These are phyloP conservation scores for Phoenix dactylifera DNA, from an alignment of 176 grass and related monocot genomes.

Conservation along the genomic window DNA sequence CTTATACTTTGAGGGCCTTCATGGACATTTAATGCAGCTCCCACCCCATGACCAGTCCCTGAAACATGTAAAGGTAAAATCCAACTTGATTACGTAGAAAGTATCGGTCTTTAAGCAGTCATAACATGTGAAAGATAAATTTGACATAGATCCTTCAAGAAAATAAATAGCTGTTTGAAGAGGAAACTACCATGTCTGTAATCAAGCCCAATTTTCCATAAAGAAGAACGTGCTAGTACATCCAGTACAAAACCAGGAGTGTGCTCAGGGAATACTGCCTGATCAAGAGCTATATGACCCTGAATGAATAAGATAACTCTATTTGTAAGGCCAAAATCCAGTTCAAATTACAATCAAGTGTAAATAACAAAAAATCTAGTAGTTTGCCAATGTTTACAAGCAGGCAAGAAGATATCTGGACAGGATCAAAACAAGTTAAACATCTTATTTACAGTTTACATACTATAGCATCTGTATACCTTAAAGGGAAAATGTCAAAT, in stretches of 20 bases:
- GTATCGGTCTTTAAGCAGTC: not conserved
- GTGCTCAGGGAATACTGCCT: slow-evolving; percentile 79
- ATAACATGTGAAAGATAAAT: not conserved
- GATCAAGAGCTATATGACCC: slow-evolving; percentile 96
- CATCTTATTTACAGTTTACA: no score
- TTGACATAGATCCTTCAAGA: not conserved
- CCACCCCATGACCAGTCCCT: slow-evolving; percentile 98
- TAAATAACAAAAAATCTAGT: no score
- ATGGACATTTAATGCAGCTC: slow-evolving; percentile 92
- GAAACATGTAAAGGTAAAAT: slow-evolving; percentile 27
- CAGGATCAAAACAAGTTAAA: no score
- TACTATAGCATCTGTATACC: no score
- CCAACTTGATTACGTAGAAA: slow-evolving; percentile 14
- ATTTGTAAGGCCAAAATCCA: not conserved
- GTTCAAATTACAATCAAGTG: no score
- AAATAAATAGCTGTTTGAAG: not conserved
- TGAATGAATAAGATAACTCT: slow-evolving; percentile 22
- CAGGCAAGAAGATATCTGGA: no score
- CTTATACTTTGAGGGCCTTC: slow-evolving; percentile 97
- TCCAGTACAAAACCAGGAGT: slow-evolving; percentile 93
- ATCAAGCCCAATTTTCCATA: slow-evolving; percentile 97
- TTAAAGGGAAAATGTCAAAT: no score
- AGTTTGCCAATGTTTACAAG: no score
- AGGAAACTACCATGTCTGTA: slow-evolving; percentile 74
- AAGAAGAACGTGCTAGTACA: slow-evolving; percentile 84